Evolutionary conservation across 768 basidiomycete species (phyloP).

Genomic region (Cytidiella melzeri): DNA sequence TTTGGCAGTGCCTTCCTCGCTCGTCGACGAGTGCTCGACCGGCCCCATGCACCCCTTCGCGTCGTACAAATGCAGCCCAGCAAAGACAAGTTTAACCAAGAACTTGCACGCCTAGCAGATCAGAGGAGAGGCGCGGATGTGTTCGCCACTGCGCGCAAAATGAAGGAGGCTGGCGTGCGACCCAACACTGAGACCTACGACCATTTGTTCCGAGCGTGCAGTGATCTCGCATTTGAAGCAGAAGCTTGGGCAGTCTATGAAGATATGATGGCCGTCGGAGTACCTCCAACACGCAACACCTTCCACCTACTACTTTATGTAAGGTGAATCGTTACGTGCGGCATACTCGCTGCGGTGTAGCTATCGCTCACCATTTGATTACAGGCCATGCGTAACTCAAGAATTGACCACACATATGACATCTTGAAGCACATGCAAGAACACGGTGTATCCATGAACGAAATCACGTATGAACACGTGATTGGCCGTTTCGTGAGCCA

Average conservation of each 20-base stretch:
- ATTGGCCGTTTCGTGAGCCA: slow-evolving; percentile 40
- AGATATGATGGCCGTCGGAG: slow-evolving; percentile 52
- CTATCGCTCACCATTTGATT: background rate
- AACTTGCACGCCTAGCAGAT: slow-evolving; percentile 33
- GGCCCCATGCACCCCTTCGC: background rate
- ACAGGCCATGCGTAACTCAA: slow-evolving; percentile 25
- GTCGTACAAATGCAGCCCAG: slow-evolving; percentile 8
- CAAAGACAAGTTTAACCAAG: slow-evolving; percentile 20
- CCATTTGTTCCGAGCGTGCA: slow-evolving; percentile 45
- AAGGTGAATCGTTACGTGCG: slow-evolving; percentile 12
- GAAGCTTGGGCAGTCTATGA: slow-evolving; percentile 64
- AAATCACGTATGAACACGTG: slow-evolving; percentile 46
- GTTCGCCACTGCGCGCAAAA: slow-evolving; percentile 42
- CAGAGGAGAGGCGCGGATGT: slow-evolving; percentile 31
- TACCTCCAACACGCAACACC: slow-evolving; percentile 43
- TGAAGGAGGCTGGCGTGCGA: slow-evolving; percentile 49
- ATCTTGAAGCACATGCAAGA: slow-evolving; percentile 53
- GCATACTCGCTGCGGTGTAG: background rate
- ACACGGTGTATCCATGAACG: slow-evolving; percentile 42
- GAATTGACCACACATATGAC: slow-evolving; percentile 26
- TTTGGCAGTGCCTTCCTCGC: background rate
- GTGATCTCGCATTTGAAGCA: slow-evolving; percentile 33
- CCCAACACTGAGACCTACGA: slow-evolving; percentile 57
- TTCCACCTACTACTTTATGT: slow-evolving; percentile 62
- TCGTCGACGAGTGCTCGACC: background rate